Evolutionary conservation across 2,329 filamentous ascomycete species (phyloP), one percentile per base, ranked within the genome.

Genomic region (Byssochlamys sp.): DNA sequence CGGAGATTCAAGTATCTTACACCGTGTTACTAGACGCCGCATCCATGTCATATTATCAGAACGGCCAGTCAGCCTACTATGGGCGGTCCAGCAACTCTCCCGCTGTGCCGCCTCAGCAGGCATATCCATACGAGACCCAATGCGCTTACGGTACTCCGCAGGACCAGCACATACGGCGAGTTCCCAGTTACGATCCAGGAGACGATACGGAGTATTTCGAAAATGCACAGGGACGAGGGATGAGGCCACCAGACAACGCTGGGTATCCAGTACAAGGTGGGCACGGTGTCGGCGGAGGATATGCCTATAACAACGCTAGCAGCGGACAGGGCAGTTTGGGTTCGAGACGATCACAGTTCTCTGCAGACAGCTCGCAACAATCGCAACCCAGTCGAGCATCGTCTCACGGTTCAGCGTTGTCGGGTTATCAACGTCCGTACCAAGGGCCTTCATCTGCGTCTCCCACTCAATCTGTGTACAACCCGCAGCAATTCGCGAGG

Each of bases 111-210:
- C 65, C 71, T 45, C 53, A 62, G 10, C 70, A 73, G 59, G 62
- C 65, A 19, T 24, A 35, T 26, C 57, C 63, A 55, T 57, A 62
- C 53, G 63, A 66, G 53, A 56, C 63, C 59, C 70, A 68, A 57
- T 76, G 79, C 72, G 70, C 68, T 66, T 71, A 76, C 62, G 60
- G 71, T 66, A 61, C 74, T 49, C 74, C 73, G 58, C 74, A 75
- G 58, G 72, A 67, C 54, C 70, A 71, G 58, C 66, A 73, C 51
- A 70, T 77, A 61, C 75, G 75, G 59, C 80, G 88, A 63, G 81
- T 84, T 62, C 81, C 83, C 53, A 92, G 87, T 76, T 91, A 89
- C 76, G 86, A 90, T 71, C 84, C 81, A 63, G 88, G 87, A 62
- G 89, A 94, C 71, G 88, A 92, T 70, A 77, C 79, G 53, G 74